phyloP scores from a whole-genome alignment of 2,329 filamentous ascomycete species.

The Aureobasidium sp. region DNA sequence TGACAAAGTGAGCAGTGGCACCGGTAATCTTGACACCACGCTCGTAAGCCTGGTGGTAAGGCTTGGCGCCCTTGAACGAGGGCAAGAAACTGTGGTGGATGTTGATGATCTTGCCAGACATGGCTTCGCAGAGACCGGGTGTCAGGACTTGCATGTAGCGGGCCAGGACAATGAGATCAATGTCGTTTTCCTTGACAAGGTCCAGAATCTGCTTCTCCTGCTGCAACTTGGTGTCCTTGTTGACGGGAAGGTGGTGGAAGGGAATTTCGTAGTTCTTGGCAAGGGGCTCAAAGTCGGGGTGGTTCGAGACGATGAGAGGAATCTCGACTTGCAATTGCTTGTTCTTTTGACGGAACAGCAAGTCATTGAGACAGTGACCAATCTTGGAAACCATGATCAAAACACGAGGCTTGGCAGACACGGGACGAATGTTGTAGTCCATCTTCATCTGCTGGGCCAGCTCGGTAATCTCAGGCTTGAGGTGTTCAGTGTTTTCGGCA shows the following conservation, averaged over 20 bases:
- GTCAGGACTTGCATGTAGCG: conserved; percentile 85
- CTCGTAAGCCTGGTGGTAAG: conserved; percentile 82
- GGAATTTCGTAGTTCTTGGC: conserved; percentile 68
- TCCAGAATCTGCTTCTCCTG: conserved; percentile 68
- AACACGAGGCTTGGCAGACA: conserved; percentile 63
- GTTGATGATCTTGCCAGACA: conserved; percentile 85
- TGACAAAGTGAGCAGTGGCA: conserved; percentile 80
- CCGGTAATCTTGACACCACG: conserved; percentile 84
- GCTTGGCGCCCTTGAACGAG: conserved; percentile 80
- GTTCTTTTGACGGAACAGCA: conserved; percentile 71
- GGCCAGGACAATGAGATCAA: conserved; percentile 74
- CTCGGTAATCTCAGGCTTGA: conserved; percentile 51
- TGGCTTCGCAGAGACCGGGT: conserved; percentile 64
- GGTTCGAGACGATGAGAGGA: conserved; percentile 75
- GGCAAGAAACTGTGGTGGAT: conserved; percentile 86
- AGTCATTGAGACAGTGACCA: conserved; percentile 76
- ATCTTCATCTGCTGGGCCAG: conserved; percentile 60
- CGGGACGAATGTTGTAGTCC: conserved; percentile 64
- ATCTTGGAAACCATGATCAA: conserved; percentile 89
- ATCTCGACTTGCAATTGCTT: conserved; percentile 69
- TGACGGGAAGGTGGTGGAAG: conserved; percentile 76
- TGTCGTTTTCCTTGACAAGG: conserved; percentile 58
- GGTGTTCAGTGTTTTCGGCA: conserved; percentile 40
- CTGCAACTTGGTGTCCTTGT: conserved; percentile 65
- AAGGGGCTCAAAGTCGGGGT: conserved; percentile 63